Percentiles rank a stretch among this genome's conserved stretches.
These are phyloP conservation scores for Berberis vulgaris DNA, from an alignment of 164 flowering plant species.

Conservation along the genomic window DNA sequence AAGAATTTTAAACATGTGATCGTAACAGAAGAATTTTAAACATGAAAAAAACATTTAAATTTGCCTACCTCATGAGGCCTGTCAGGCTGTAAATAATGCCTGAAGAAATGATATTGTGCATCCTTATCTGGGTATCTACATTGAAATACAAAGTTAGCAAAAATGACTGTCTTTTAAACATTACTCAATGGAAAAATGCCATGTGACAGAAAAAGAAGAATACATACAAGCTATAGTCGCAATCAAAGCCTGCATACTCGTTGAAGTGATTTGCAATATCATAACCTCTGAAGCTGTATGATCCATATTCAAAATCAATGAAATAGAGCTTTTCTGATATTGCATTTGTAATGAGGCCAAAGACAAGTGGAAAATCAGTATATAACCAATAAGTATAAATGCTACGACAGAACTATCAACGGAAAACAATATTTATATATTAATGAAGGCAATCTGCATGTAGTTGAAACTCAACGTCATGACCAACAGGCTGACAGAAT, in stretches of 20 bases:
- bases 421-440: too few relatives aligned
- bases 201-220: conserved; percentile 4
- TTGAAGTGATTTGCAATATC: conserved; percentile 99
- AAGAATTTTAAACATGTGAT: too few relatives aligned
- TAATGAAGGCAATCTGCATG: too few relatives aligned
- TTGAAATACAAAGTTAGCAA: conserved; percentile 6
- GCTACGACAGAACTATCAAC: too few relatives aligned
- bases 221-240: conserved; percentile 84
- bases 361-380: too few relatives aligned
- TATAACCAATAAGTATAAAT: too few relatives aligned
- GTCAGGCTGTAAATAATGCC: conserved; percentile 72
- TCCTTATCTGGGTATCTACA: conserved; percentile 79
- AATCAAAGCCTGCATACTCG: conserved; percentile 97
- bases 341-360: too few relatives aligned
- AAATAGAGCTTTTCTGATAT: conserved; percentile 70
- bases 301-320: conserved; percentile 97
- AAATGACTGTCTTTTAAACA: neutral
- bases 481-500: too few relatives aligned
- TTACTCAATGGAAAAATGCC: neutral
- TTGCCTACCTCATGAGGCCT: conserved; percentile 61
- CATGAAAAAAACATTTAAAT: too few relatives aligned
- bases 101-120: conserved; percentile 83
- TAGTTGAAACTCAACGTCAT: too few relatives aligned
- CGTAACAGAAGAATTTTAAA: too few relatives aligned
- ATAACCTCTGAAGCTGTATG: conserved; percentile 87